Base-by-base conservation (phyloP, 495 filamentous ascomycete species). In the Aspergillus biplanus region DNA sequence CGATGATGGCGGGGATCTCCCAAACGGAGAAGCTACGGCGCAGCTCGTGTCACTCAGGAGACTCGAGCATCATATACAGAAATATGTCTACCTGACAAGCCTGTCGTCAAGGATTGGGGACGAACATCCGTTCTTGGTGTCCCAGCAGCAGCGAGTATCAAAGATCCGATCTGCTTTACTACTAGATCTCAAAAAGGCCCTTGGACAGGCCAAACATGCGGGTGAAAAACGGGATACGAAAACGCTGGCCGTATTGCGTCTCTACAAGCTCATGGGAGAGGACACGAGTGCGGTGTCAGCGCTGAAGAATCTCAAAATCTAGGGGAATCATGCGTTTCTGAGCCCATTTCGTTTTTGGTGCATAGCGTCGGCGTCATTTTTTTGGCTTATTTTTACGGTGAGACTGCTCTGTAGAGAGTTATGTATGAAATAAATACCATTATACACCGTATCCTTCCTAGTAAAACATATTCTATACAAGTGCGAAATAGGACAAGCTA, bases 211-310 rank as follows among this genome's bases (percentile, higher is more conserved):
- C 2, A 86, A 81, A 27, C 78, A 75, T 46, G 78, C 82, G 0
- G 85, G 84, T 2, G 69, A 75, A 0, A 78, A 72, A 48, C 86
- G 87, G 0, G 82, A 85, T 63, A 74, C 73, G 5, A 83, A 86
- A 56, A 73, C 88, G n/a, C 71, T 93, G 71, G 88, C 85, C 65
- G 78, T 95, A 32, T 73, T 97, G 72, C 83, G 80, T 5, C 81
- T 97, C 57, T 97, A 96, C 76, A 80, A 86, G n/a, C 78, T 87
- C 16, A 78, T 97, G 69, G 90, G 86, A 8, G 93, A 92, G 61
- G 84, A 87, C 65, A 79, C 70, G 16, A 92, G 94, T 64, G 90
- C 90, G 0, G 70, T 80, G 7, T 69, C 73, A 37, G 82, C 83
- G 13, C 77, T 97, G 54, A 90, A 89, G 68, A 83, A 85, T 18